Evolutionary conservation across 495 filamentous ascomycete species (phyloP), one percentile per base, ranked within the genome.

Genomic region (Hypoxylon subgilvum): DNA sequence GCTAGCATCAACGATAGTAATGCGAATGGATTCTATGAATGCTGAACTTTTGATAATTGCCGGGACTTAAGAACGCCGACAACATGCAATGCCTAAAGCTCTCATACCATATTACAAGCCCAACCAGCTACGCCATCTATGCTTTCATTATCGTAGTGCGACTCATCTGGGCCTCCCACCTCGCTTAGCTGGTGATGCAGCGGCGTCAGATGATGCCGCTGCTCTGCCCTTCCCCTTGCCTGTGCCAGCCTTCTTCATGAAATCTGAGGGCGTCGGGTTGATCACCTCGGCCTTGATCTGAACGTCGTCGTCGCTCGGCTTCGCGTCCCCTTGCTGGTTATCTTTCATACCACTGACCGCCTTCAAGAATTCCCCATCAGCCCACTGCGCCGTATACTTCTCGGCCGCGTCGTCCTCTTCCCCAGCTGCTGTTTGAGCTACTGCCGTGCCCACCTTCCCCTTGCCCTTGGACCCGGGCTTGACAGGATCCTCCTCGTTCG

Each of bases 281-380:
- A 36, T 14, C 14, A 51, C 65, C 58, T 66, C 64, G 8, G 44
- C 63, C 58, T 72, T 70, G n/a, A 54, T 59, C 34, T 64, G 62
- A 0, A 70, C 41, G 19, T 71, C 72, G 12, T 57, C 63, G 40
- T 72, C 58, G 16, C 36, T 63, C 18, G n/a, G 34, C 6, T 38
- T 50, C 14, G 12, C 40, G 38, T 54, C 51, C 17, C 56, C 50
- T 14, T 62, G 51, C 18, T 57, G 55, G 19, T 44, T 51, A 40
- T 59, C 48, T 16, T 42, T 63, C 34, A 74, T 63, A 4, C 72
- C 70, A 40, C 69, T 72, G 14, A 78, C 63, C 10, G 71, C 72
- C 17, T 65, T 61, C 27, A 79, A 46, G 42, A 75, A 67, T 34
- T 76, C 69, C 23, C 72, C 63, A 46, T 72, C 70, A 44, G 57